Evolutionary conservation across 257 asterid species (phyloP).

Genomic region (Thymus quinquecostatus): DNA sequence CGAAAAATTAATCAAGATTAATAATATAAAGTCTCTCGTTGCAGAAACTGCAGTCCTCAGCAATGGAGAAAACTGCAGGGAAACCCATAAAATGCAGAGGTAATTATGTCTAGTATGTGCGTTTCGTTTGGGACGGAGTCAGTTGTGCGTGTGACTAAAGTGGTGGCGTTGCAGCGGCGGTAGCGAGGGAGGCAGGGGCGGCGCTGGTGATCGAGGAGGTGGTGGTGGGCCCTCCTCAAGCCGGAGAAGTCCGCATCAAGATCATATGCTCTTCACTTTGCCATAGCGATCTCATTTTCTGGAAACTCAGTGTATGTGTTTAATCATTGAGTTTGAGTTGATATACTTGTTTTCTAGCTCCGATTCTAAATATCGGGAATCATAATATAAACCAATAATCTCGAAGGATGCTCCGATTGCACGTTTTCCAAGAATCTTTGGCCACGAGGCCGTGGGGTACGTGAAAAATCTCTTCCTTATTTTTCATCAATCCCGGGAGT

Average conservation of each 20-base stretch:
- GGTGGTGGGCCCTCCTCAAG: conserved; percentile 64
- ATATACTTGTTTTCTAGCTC: too few species aligned
- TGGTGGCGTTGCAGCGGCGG: conserved; percentile 61
- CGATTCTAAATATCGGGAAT: too few species aligned
- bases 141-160: conserved; percentile 26
- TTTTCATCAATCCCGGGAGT: not conserved
- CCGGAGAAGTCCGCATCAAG: conserved; percentile 69
- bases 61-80: conserved; percentile 43
- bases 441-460: conserved; percentile 87
- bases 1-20: too few species aligned
- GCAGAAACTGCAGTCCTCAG: too few species aligned
- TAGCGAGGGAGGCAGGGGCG: conserved; percentile 76
- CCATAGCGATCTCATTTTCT: conserved; percentile 63
- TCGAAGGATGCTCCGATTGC: conserved; percentile 58
- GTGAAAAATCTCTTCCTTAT: not conserved
- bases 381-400: not conserved
- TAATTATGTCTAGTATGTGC: conserved; percentile 4
- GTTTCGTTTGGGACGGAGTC: not conserved
- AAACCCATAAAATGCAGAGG: conserved; percentile 87
- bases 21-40: too few species aligned
- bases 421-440: conserved; percentile 66
- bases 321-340: too few species aligned
- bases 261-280: conserved; percentile 84
- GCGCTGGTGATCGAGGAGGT: conserved; percentile 83
- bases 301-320: conserved; percentile 49